Evolutionary conservation across 164 flowering plant species (phyloP).

Genomic region (Hamamelis virginiana): DNA sequence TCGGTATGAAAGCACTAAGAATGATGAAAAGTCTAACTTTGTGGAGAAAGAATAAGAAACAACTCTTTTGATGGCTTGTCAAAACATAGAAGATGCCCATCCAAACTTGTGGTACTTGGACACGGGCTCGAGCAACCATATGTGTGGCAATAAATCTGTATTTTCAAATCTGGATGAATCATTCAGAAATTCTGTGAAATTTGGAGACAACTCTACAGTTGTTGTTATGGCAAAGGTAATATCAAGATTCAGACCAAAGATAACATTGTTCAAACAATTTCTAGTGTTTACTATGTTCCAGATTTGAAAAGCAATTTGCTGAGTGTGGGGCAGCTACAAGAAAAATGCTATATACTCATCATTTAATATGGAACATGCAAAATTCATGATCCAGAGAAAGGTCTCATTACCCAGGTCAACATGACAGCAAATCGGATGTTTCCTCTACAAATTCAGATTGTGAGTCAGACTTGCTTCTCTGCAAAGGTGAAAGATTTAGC

Average conservation of each 20-base stretch:
- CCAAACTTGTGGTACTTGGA: neutral
- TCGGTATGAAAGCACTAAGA: too few relatives aligned
- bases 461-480: neutral
- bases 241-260: neutral
- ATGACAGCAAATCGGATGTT: slow-evolving; percentile 6
- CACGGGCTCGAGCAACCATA: neutral
- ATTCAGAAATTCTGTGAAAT: neutral
- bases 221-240: neutral
- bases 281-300: slow-evolving; percentile 1
- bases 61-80: neutral
- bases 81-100: neutral
- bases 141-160: neutral
- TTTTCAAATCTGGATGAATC: neutral
- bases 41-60: slow-evolving; percentile 2
- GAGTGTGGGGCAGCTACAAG: slow-evolving; percentile 5
- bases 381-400: neutral
- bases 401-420: neutral
- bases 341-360: neutral
- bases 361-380: slow-evolving; percentile 5
- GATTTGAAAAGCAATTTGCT: too few relatives aligned
- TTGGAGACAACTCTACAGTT: neutral
- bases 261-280: neutral
- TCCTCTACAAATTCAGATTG: neutral
- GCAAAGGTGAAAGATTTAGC: neutral
- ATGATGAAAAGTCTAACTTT: slow-evolving; percentile 2